These are phyloP conservation scores for Sambucus nigra DNA, from an alignment of 129 eudicot genomes.

Conservation along the genomic window DNA sequence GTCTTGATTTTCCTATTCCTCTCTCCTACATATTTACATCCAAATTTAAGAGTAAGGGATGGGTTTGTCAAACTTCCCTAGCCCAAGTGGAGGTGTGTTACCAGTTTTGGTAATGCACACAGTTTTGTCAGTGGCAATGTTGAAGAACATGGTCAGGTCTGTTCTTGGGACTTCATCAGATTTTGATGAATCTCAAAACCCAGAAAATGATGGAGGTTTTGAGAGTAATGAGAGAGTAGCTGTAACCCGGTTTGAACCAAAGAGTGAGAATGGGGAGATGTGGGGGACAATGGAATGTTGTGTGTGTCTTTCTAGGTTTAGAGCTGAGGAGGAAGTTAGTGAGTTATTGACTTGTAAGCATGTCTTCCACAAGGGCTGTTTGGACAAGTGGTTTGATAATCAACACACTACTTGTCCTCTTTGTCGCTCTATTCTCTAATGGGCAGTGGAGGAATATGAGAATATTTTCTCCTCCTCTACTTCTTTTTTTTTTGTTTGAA, in stretches of 20 bases:
- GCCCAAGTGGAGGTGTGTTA: conserved; percentile 42
- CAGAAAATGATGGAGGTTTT: conserved; percentile 1
- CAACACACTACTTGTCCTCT: conserved; percentile 42
- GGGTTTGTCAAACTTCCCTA: conserved; percentile 42
- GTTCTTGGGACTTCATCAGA: conserved; percentile 9
- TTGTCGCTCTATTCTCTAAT: conserved; percentile 30
- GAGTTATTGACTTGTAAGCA: conserved; percentile 42
- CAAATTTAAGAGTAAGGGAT: conserved; percentile 14
- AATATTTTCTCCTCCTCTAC: too few species aligned
- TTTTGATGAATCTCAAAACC: background rate
- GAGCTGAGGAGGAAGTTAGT: conserved; percentile 39
- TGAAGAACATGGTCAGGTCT: conserved; percentile 32
- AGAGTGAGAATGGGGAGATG: conserved; percentile 10
- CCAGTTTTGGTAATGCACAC: conserved; percentile 44
- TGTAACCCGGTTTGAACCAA: conserved; percentile 24
- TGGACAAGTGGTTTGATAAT: conserved; percentile 45
- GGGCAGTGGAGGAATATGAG: too few species aligned
- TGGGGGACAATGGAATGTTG: conserved; percentile 19
- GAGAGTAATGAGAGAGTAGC: conserved; percentile 11
- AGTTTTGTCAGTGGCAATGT: conserved; percentile 27
- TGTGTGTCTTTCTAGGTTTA: conserved; percentile 38
- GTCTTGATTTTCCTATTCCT: background rate
- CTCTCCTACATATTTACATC: background rate
- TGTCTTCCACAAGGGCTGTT: conserved; percentile 42
- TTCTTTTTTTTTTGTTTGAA: too few species aligned